Evolutionary conservation across 2,329 filamentous ascomycete genomes (phyloP).

Genomic region (Colletotrichum coccodes): DNA sequence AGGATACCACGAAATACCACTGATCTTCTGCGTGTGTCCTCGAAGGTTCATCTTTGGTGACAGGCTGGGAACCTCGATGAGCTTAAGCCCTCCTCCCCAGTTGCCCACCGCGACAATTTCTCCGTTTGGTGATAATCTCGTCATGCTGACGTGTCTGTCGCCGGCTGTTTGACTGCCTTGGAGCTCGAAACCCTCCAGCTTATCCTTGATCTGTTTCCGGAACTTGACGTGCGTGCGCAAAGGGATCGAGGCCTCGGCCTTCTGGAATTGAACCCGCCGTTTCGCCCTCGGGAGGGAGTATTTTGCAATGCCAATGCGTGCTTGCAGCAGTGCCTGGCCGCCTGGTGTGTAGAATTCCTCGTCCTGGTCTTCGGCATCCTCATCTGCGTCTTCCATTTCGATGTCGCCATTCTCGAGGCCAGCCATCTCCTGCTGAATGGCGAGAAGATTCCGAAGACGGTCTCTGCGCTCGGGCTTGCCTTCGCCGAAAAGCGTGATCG

Average conservation of each 20-base stretch:
- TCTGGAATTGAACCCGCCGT: conserved; percentile 79
- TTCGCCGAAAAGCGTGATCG: conserved; percentile 94
- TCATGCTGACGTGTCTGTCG: conserved; percentile 91
- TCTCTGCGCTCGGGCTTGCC: conserved; percentile 87
- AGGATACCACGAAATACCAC: conserved; percentile 91
- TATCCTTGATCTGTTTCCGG: conserved; percentile 87
- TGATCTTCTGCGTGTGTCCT: conserved; percentile 89
- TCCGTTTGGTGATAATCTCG: conserved; percentile 87
- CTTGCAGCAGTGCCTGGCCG: conserved; percentile 76
- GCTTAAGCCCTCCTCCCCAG: conserved; percentile 89
- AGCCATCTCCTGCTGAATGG: conserved; percentile 74
- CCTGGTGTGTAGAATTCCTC: conserved; percentile 97
- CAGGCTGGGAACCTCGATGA: conserved; percentile 85
- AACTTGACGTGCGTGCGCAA: conserved; percentile 92
- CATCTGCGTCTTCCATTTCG: conserved; percentile 67
- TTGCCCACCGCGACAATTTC: conserved; percentile 89
- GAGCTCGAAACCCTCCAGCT: conserved; percentile 84
- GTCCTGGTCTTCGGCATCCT: conserved; percentile 72
- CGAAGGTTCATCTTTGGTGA: conserved; percentile 80
- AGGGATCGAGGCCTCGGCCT: conserved; percentile 82
- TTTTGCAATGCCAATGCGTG: conserved; percentile 80
- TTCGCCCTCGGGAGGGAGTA: conserved; percentile 88
- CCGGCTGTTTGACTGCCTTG: conserved; percentile 94
- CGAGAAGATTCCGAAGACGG: conserved; percentile 83
- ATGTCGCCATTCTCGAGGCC: conserved; percentile 67